Conservation (phyloP, 225 moss, liverwort and hornwort genomes). For the Marchantia paleacea region DNA sequence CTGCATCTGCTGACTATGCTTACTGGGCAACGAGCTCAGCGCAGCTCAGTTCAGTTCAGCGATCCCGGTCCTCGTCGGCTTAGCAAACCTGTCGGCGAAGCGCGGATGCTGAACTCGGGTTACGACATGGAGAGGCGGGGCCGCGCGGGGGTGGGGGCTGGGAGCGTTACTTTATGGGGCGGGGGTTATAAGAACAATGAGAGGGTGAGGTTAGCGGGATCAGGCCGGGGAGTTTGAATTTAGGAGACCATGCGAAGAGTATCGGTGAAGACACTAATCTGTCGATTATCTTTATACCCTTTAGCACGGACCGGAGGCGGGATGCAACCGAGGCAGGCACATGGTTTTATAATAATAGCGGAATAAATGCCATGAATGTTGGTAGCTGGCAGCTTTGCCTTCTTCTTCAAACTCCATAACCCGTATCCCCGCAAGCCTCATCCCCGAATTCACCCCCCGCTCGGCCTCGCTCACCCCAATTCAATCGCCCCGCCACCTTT, state of each 20-base stretch:
- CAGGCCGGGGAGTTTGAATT: not conserved
- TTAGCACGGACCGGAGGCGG: constrained; percentile 1
- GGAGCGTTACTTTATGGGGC: not conserved
- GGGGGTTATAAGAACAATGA: not conserved
- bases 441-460: not conserved
- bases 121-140: not conserved
- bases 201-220: not conserved
- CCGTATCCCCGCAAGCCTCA: not conserved
- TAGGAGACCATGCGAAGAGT: not conserved
- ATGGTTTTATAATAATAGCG: constrained; percentile 8
- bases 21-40: not conserved
- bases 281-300: not conserved
- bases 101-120: not conserved
- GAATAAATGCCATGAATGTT: constrained; percentile 11
- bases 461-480: not conserved
- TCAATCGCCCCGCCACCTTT: not conserved
- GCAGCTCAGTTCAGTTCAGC: not conserved
- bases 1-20: not conserved
- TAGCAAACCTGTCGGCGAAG: too few relatives aligned
- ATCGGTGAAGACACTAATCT: not conserved
- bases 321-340: constrained; percentile 12
- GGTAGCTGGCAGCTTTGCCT: constrained; percentile 12
- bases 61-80: too few relatives aligned
- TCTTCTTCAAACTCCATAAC: constrained; percentile 13
- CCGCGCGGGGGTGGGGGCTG: too few relatives aligned